Conservation (phyloP, 2,329 filamentous ascomycete genomes). For the Phoma sp. region DNA sequence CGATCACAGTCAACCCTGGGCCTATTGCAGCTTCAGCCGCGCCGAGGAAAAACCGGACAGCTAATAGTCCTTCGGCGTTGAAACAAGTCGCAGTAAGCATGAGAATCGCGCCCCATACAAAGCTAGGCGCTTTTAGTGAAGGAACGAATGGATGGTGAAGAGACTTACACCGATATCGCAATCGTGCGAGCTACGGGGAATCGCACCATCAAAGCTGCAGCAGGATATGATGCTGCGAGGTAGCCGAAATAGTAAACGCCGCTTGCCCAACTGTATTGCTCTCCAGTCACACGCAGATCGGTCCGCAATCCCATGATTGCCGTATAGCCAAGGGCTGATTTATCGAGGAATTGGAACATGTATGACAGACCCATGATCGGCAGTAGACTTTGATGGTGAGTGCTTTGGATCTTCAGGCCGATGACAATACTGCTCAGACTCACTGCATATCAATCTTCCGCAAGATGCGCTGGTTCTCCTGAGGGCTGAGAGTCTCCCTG, state of each 20-base stretch:
- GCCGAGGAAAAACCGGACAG: conserved; percentile 50
- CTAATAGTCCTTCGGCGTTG: conserved; percentile 56
- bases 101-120: conserved; percentile 50
- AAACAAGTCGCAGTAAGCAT: conserved; percentile 51
- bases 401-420: neutral
- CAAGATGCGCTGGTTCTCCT: conserved; percentile 12
- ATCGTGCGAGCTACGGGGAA: conserved; percentile 58
- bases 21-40: conserved; percentile 53
- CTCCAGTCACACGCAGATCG: conserved; percentile 25
- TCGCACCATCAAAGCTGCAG: conserved; percentile 58
- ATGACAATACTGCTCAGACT: neutral
- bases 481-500: conserved; percentile 2
- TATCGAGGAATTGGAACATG: conserved; percentile 28
- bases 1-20: conserved; percentile 67
- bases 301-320: conserved; percentile 30
- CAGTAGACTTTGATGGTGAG: conserved; percentile 8
- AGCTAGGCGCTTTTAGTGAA: conserved; percentile 29
- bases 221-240: conserved; percentile 45
- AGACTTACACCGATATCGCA: conserved; percentile 14
- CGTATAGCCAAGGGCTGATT: conserved; percentile 22
- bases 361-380: conserved; percentile 26
- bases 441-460: conserved; percentile 11
- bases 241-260: conserved; percentile 37
- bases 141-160: conserved; percentile 8
- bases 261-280: conserved; percentile 33